Base-by-base conservation (phyloP, 805 yeast species). In the Groenewaldozyma salmanticensis region DNA sequence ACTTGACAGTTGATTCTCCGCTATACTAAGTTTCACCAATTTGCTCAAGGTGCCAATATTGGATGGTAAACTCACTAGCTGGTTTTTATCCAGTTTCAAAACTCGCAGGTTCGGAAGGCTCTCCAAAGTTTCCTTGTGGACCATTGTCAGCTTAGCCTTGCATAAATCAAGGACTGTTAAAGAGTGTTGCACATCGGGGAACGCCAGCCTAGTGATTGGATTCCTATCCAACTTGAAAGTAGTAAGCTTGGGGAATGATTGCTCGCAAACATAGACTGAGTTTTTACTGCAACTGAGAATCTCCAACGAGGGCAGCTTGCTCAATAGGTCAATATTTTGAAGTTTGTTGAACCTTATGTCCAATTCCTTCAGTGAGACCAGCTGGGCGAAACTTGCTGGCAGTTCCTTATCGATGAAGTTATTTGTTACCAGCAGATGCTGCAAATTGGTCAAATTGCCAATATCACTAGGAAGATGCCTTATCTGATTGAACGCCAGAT, bases 401-500 rank as follows among this genome's bases (percentile, higher is more conserved):
- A 81, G 55, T 2, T 65, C 58, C 33, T 72, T 71, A 20, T 65
- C 52, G 38, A 88, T 63, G 42, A 68, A 71, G 54, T 88, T 88
- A 42, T 87, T 85, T 27, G 88, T 79, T 33, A 88, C 61, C 50
- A 80, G 81, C 49, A 90, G 68, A 45, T 76, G 78, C 37, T 77
- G 78, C 33, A 92, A 65, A 20, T 77, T 74, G 1, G 61, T 65
- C 45, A 90, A 62, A 18, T 71, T 66, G 13, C 77, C 74, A 24
- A 86, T 69, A 2, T 77, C 68, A 9, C 61, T 67, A 0, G 96
- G 94, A 1, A 92, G 50, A 2, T 45, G 44, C 2, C 70, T 61
- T 21, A 92, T 72, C 39, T 75, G 74, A 59, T 92, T 92, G 60
- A 85, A 88, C 0, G 95, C 83, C 33, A 90, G 55, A 55, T 90